Evolutionary conservation across 2,329 filamentous ascomycete species (phyloP), one percentile per base, ranked within the genome.

Genomic region (Geosmithia putterillii): DNA sequence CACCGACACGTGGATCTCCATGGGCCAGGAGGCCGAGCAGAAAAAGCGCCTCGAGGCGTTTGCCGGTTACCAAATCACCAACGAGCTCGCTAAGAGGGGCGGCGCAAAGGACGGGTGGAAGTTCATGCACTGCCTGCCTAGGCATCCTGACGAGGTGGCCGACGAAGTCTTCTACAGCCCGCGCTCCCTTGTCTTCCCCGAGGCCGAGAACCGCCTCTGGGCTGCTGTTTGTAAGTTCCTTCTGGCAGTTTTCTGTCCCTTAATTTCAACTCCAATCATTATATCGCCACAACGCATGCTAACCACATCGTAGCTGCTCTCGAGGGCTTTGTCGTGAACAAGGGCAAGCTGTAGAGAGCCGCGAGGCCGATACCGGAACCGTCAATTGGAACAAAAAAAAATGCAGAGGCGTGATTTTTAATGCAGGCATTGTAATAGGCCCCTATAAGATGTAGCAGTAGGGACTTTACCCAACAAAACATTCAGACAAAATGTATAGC

Each of bases 121-220:
- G 63, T 98, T 98, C 61, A 95, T 98, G 92, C 92, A 98, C 69
- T 98, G 92, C 61, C 65, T 98, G 46, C 92, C 92, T 14, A 77
- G 92, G 48, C 89, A 98, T 58, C 76, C 77, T 0, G 90, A 98
- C 62, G 92, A 98, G 66, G 92, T 98, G 28, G 79, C 76, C 45
- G 90, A 98, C 56, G 88, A 92, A 57, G 89, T 98, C 2, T 96
- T 98, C 58, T 95, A 96, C 63, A 81, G 86, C 40, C 71, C 77
- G 0, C 75, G 83, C 55, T 94, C 86, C 35, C 68, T 98, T 21
- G 92, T 96, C 4, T 98, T 95, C 66, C 79, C 78, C 2, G 92
- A 98, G 64, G 92, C 87, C 0, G 89, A 96, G 67, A 98, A 98
- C 59, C 79, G 92, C 50, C 62, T 98, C 32, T 98, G 88, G 85